Conservation (phyloP, 2,329 filamentous ascomycete species). For the Talaromyces sp. region DNA sequence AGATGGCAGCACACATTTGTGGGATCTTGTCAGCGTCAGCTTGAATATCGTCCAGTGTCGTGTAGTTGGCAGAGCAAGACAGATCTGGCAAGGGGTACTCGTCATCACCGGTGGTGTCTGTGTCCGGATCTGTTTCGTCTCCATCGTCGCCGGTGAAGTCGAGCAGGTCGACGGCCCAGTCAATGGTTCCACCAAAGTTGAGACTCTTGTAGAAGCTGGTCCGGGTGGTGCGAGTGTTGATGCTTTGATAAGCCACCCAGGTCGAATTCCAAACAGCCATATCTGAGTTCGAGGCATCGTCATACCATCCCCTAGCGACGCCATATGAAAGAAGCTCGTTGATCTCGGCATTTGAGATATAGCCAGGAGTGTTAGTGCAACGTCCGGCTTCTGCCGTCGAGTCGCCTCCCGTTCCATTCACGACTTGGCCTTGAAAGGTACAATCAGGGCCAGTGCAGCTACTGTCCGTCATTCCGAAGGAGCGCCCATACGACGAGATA, state of each 20-base stretch:
- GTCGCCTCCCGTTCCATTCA: conserved; percentile 17
- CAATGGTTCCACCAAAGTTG: conserved; percentile 28
- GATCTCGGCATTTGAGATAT: conserved; percentile 39
- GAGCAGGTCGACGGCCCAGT: conserved; percentile 34
- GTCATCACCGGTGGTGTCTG: neutral
- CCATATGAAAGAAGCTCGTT: conserved; percentile 12
- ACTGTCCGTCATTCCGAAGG: conserved; percentile 27
- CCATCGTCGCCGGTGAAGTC: neutral
- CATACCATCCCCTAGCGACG: neutral
- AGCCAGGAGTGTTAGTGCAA: conserved; percentile 37
- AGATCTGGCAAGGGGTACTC: neutral
- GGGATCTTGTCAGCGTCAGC: neutral
- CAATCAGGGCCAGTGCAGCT: conserved; percentile 29
- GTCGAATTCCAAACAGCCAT: conserved; percentile 24
- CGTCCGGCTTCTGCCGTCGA: conserved; percentile 27
- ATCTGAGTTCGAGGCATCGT: conserved; percentile 5
- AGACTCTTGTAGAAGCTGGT: conserved; percentile 10
- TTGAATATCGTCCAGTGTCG: neutral
- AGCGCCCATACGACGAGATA: conserved; percentile 31
- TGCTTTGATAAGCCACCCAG: conserved; percentile 28
- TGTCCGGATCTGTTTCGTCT: neutral
- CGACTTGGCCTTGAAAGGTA: conserved; percentile 16
- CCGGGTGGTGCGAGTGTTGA: conserved; percentile 17
- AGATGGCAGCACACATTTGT: neutral
- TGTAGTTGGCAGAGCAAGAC: neutral